A percentile compares a stretch with the other conserved stretches of the same genome.
Evolutionary conservation across 2,329 filamentous ascomycete species (phyloP).

Genomic region (Diaporthe humulicola): DNA sequence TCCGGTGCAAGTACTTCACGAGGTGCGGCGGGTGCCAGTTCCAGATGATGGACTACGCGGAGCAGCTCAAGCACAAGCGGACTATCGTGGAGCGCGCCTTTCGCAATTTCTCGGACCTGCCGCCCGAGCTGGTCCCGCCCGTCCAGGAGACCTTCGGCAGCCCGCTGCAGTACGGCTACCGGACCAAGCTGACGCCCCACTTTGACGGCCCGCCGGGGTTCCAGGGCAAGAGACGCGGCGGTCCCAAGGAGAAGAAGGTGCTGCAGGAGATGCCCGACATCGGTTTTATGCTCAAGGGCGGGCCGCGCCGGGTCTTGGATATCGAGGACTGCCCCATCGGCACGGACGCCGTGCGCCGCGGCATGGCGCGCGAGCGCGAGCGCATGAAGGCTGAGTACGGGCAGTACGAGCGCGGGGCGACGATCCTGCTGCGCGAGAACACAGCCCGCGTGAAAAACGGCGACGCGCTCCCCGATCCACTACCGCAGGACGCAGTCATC

Average conservation of each 20-base stretch:
- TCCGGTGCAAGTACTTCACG: conserved; percentile 89
- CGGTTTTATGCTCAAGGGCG: conserved; percentile 87
- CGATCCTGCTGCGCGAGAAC: conserved; percentile 88
- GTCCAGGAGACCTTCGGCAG: conserved; percentile 90
- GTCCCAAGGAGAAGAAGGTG: conserved; percentile 59
- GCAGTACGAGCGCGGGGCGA: conserved; percentile 85
- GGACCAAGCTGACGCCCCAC: conserved; percentile 97
- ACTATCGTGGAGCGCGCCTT: conserved; percentile 92
- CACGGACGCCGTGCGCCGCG: conserved; percentile 84
- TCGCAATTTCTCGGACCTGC: conserved; percentile 88
- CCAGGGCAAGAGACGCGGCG: conserved; percentile 63
- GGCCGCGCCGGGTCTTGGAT: conserved; percentile 83
- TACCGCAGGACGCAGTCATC: conserved; percentile 57
- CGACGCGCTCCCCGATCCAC: conserved; percentile 49
- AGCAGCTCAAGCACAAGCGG: conserved; percentile 88
- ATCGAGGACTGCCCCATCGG: conserved; percentile 98
- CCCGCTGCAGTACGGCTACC: conserved; percentile 91
- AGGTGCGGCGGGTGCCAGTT: conserved; percentile 95
- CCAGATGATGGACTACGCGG: conserved; percentile 92
- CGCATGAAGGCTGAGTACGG: conserved; percentile 78
- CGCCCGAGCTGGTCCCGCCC: conserved; percentile 79
- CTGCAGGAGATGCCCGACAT: conserved; percentile 81
- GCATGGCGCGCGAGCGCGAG: conserved; percentile 83
- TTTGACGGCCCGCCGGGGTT: conserved; percentile 82
- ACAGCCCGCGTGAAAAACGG: conserved; percentile 76